Percentiles rank a stretch among this genome's conserved stretches.
Evolutionary conservation across 257 asterid species (phyloP).

Genomic region (Solanum acaule): DNA sequence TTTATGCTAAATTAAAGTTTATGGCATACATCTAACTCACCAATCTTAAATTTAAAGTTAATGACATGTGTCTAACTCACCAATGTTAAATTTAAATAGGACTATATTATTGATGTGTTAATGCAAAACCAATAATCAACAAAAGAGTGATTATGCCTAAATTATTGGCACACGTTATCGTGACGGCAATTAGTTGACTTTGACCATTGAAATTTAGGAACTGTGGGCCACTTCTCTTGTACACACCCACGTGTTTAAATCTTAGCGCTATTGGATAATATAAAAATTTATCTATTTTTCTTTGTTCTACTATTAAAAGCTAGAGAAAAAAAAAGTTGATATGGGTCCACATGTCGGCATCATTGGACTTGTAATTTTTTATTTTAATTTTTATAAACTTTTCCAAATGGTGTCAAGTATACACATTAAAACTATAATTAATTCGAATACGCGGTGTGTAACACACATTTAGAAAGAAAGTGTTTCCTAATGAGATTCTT

Average conservation of each 20-base stretch:
- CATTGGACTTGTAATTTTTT: neutral
- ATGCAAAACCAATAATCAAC: neutral
- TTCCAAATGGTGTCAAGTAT: no score
- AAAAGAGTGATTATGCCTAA: neutral
- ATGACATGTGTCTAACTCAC: neutral
- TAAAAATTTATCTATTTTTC: neutral
- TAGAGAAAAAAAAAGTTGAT: neutral
- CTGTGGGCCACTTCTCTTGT: neutral
- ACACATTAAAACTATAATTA: neutral
- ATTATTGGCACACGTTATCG: constrained; percentile 1
- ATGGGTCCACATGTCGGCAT: neutral
- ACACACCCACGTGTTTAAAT: neutral
- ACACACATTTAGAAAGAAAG: neutral
- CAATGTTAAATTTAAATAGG: neutral
- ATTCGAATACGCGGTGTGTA: neutral
- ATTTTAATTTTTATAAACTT: neutral
- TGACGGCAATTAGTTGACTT: constrained; percentile 4
- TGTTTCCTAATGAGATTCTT: neutral
- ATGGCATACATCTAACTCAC: neutral
- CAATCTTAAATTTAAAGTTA: neutral
- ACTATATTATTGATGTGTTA: neutral
- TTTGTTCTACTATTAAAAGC: neutral
- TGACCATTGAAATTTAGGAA: neutral
- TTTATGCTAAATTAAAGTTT: neutral
- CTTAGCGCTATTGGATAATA: neutral